Conservation (phyloP, 1,139 yeast genomes). For the Debaryomyces psychrophilus region DNA sequence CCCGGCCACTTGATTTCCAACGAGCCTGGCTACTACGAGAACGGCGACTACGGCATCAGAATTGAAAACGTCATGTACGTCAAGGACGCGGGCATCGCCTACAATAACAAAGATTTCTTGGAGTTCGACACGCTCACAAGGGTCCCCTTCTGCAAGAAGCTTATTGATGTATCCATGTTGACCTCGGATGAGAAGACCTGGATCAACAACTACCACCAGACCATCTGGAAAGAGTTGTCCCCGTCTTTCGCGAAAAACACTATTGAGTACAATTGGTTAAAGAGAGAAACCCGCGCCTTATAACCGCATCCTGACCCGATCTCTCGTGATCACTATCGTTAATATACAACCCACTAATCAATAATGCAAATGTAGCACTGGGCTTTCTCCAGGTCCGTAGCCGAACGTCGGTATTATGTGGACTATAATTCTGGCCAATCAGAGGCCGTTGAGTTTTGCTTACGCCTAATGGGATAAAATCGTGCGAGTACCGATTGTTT, state of each 20-base stretch:
- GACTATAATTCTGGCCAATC: constrained; percentile 15
- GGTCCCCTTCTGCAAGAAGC: constrained; percentile 68
- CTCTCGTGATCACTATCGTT: not conserved
- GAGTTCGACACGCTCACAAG: constrained; percentile 84
- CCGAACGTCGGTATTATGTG: constrained; percentile 2
- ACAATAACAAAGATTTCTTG: constrained; percentile 58
- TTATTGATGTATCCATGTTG: constrained; percentile 38
- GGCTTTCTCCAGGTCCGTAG: not conserved
- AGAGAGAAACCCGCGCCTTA: constrained; percentile 63
- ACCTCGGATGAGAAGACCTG: constrained; percentile 63
- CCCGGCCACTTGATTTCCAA: constrained; percentile 84
- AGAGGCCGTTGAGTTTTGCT: constrained; percentile 12
- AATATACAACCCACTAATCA: not conserved
- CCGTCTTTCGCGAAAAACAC: constrained; percentile 53
- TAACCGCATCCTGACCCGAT: not conserved
- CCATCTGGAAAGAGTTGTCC: constrained; percentile 60
- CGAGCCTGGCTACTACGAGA: constrained; percentile 96
- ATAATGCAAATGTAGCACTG: not conserved
- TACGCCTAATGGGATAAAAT: constrained; percentile 9
- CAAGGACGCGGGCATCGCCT: constrained; percentile 48
- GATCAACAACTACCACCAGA: constrained; percentile 69
- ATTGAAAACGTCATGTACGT: constrained; percentile 83
- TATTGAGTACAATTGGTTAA: constrained; percentile 69
- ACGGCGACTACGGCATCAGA: constrained; percentile 90
- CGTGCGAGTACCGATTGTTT: not conserved